A percentile compares a stretch with the other conserved stretches of the same genome.
phyloP scores from a whole-genome alignment of 192 early-diverging fungal species.

The Coemansia sp. region DNA sequence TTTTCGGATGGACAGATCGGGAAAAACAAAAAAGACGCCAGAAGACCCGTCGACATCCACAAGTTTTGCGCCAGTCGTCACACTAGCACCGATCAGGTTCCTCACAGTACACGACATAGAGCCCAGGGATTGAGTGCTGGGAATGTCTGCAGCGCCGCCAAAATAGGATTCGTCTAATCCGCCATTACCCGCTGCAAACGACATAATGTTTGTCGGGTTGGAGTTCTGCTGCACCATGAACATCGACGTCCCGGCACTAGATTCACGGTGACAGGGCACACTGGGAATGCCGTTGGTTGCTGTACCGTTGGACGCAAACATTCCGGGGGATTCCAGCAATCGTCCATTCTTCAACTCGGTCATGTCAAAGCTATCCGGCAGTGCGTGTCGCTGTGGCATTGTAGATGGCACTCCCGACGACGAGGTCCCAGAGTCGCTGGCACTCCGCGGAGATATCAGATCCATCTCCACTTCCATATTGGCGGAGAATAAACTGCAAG shows the following conservation, averaged over 20 bases:
- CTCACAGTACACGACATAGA: slow-evolving; percentile 21
- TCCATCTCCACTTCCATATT: slow-evolving; percentile 44
- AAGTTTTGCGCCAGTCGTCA: slow-evolving; percentile 62
- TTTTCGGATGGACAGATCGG: slow-evolving; percentile 71
- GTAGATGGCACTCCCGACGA: background rate
- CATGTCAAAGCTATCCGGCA: background rate
- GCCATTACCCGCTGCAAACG: slow-evolving; percentile 29
- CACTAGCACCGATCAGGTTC: slow-evolving; percentile 66
- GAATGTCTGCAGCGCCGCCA: slow-evolving; percentile 5
- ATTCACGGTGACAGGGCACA: background rate
- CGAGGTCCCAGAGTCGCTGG: slow-evolving; percentile 26
- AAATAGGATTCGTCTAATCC: background rate
- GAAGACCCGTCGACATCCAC: slow-evolving; percentile 56
- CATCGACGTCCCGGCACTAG: background rate
- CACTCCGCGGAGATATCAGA: slow-evolving; percentile 36
- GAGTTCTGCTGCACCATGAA: slow-evolving; percentile 33
- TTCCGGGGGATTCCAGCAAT: background rate
- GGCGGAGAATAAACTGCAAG: slow-evolving; percentile 39
- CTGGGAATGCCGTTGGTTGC: background rate
- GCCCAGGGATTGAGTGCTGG: background rate
- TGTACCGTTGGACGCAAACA: background rate
- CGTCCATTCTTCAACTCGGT: background rate
- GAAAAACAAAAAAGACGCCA: slow-evolving; percentile 78
- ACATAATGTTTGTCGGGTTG: slow-evolving; percentile 40
- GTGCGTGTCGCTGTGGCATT: background rate